Evolutionary conservation across 1,284 basidiomycete species (phyloP), one percentile per base, ranked within the genome.

Genomic region (Malassezia furfur): DNA sequence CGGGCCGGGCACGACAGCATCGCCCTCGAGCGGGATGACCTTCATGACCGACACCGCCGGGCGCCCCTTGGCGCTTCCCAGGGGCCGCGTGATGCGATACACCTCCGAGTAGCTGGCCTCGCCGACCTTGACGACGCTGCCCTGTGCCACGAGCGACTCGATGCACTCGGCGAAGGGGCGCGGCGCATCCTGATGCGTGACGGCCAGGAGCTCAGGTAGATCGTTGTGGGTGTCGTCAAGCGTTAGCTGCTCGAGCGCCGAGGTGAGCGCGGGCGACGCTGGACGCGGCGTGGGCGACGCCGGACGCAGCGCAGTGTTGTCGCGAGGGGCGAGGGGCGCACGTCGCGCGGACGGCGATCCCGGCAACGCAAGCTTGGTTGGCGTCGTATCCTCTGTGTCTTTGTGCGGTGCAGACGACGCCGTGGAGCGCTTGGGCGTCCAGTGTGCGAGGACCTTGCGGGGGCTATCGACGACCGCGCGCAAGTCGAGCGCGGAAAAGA

Each of bases 81-180:
- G 28, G 0, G 17, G 6, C 7, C 30, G 28, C 21, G 39, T 43
- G 10, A 64, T 46, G 28, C 58, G 85, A 76, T 89, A 98, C n/a
- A 98, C 94, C 72, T 98, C 93, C 0, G 90, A 94, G 75, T 87
- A 98, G 46, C 87, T 90, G 11, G 93, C 93, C 77, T 98, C 93
- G 43, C 91, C 93, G 50, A 96, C 84, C 77, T 98, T 98, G 60
- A 78, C 61, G 5, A 64, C 34, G 1, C 5, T 37, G 30, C 50
- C 49, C 34, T 35, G 25, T 40, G 37, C 31, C n/a, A 30, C 59
- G 22, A 61, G 52, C 22, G 49, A 48, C 37, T 25, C 21, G 11
- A 48, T 14, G 15, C 32, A 48, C 14, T 37, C 55, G 30, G 4
- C 52, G 53, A 38, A 51, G 21, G n/a, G 45, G 52, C 30, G 49